Evolutionary conservation across 2,329 filamentous ascomycete genomes (phyloP).

Genomic region (Colletotrichum liriopes): DNA sequence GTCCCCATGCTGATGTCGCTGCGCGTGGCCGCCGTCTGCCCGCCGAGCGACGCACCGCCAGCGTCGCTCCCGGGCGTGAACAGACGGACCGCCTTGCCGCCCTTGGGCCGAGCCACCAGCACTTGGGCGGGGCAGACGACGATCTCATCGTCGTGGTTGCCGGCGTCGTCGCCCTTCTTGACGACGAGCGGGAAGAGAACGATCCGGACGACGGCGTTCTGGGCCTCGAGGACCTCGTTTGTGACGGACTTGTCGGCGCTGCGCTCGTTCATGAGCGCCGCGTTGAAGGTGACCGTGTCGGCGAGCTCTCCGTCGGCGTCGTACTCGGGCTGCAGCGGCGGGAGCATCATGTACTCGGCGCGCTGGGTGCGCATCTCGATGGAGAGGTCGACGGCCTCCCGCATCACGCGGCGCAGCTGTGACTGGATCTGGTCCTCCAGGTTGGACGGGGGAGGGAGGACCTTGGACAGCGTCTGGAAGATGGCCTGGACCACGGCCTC

Average conservation of each 20-base stretch:
- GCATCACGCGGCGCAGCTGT: slow-evolving; percentile 89
- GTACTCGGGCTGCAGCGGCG: slow-evolving; percentile 94
- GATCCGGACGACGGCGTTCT: slow-evolving; percentile 85
- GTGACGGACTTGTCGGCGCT: slow-evolving; percentile 73
- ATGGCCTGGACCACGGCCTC: slow-evolving; percentile 95
- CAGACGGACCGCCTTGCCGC: slow-evolving; percentile 54
- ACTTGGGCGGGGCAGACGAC: slow-evolving; percentile 97
- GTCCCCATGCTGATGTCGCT: slow-evolving; percentile 56
- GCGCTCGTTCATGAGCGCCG: slow-evolving; percentile 94
- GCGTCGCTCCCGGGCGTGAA: slow-evolving; percentile 67
- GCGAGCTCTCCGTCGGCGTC: slow-evolving; percentile 92
- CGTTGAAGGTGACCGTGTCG: slow-evolving; percentile 92
- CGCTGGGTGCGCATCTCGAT: slow-evolving; percentile 98
- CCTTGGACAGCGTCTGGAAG: slow-evolving; percentile 84
- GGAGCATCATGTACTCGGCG: slow-evolving; percentile 98
- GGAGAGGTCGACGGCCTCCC: slow-evolving; percentile 89
- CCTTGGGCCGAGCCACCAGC: slow-evolving; percentile 75
- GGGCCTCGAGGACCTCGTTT: slow-evolving; percentile 85
- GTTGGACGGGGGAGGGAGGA: slow-evolving; percentile 89
- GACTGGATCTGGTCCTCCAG: slow-evolving; percentile 85
- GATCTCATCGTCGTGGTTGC: slow-evolving; percentile 92
- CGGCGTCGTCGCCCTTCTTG: slow-evolving; percentile 92
- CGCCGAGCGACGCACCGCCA: slow-evolving; percentile 61
- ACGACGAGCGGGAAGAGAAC: slow-evolving; percentile 97
- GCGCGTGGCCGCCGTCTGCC: slow-evolving; percentile 50